Base-by-base conservation (phyloP, 257 asterid genomes). In the Scutellaria minor region DNA sequence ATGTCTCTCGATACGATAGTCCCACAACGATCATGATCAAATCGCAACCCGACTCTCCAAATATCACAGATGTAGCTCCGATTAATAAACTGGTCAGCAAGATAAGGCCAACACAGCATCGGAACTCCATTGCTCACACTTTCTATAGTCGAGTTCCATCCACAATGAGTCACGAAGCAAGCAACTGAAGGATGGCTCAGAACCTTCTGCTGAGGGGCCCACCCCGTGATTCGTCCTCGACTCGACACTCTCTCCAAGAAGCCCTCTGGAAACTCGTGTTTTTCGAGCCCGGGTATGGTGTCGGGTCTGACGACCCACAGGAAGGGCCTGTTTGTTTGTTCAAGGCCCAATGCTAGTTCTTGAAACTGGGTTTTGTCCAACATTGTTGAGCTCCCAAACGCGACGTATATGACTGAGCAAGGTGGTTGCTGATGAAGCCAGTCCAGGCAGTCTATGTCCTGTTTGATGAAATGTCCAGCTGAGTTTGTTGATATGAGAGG, bases 81-180 rank as follows among this genome's bases (percentile, higher is more conserved):
- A 66, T 85, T 87, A 7, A 82, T 63, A 41, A 83, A 84, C 65
- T 89, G 96, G 9, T 89, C 93, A 0, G 89, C 87, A 31, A 85
- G 79, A 59, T 78, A 82, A 62, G 91, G 90, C 90, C 87, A 81
- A 71, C 91, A 85, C 11, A 85, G 65, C 7, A 87, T 57, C 0
- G 90, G 90, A 45, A 89, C 78, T 0, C 96, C 93, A 5, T 70
- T 68, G 62, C 85, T 80, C 5, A 83, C 71, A 10, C 90, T 77
- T n/a, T 89, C 96, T 9, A 89, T 45, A 0, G 82, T 83, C 0
- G 93, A 89, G 20, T 87, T 89, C 93, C 90, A 88, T 3, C 96
- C 96, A 53, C 96, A 88, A 64, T 86, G 96, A 37, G 86, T 86
- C 5, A 84, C 9, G 61, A 90, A 90, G 63, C 92, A 87, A 46